Evolutionary conservation across 164 flowering plant species (phyloP).

Genomic region (Euptelea pleiosperma): DNA sequence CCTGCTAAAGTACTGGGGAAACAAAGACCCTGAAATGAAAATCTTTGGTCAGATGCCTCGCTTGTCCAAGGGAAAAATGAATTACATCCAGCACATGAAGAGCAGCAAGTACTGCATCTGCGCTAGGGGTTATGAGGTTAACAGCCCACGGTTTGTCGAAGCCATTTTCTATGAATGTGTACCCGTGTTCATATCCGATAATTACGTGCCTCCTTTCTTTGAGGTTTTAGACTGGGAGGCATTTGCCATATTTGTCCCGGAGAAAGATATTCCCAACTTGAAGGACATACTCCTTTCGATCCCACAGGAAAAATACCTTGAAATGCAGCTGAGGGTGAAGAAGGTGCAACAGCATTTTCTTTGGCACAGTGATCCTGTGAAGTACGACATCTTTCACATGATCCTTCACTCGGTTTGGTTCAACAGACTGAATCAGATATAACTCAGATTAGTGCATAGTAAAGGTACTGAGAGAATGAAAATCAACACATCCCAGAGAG

Average conservation of each 20-base stretch:
- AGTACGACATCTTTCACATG: slow-evolving; percentile 16
- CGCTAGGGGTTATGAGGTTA: slow-evolving; percentile 13
- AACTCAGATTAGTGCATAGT: no score
- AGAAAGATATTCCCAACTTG: slow-evolving; percentile 16
- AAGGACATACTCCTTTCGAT: slow-evolving; percentile 14
- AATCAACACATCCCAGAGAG: no score
- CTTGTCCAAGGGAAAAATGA: slow-evolving; percentile 2
- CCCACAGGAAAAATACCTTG: slow-evolving; percentile 7
- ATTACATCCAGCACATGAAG: slow-evolving; percentile 11
- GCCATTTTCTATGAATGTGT: slow-evolving; percentile 14
- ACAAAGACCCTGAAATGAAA: slow-evolving; percentile 15
- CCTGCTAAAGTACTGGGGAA: slow-evolving; percentile 12
- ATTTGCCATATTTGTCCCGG: slow-evolving; percentile 12
- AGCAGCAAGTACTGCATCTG: slow-evolving; percentile 17
- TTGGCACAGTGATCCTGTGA: slow-evolving; percentile 12
- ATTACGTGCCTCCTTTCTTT: slow-evolving; percentile 15
- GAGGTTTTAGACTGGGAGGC: slow-evolving; percentile 11
- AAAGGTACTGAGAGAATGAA: neutral
- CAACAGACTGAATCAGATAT: slow-evolving; percentile 28
- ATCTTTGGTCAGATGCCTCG: slow-evolving; percentile 8
- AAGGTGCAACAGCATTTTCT: slow-evolving; percentile 17
- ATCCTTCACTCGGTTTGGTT: slow-evolving; percentile 42
- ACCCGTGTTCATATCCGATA: slow-evolving; percentile 13
- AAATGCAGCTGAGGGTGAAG: slow-evolving; percentile 10
- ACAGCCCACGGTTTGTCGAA: slow-evolving; percentile 13